Base-by-base conservation (phyloP, 352 stramenopile species). In the Pythium chondricola region DNA sequence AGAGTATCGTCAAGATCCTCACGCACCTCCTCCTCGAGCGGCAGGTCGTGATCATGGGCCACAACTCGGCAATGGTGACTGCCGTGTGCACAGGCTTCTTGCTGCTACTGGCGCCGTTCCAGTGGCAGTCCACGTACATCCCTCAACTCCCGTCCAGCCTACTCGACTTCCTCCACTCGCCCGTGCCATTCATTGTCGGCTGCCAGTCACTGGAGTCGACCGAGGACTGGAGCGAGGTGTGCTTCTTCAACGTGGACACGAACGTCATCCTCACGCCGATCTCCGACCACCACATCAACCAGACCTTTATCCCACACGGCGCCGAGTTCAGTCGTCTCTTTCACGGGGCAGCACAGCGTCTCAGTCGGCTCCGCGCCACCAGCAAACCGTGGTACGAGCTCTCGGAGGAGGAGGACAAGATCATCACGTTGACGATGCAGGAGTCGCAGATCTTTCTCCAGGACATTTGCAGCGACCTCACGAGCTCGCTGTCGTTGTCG, bases 51-150 rank as follows among this genome's bases (percentile, higher is more conserved):
- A 76, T 93, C 47, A 84, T 88, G 67, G 69, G 82, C 35, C 67
- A 83, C 18, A 84, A 58, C 41, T 74, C 78, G 0, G 65, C 82
- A 9, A 79, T 82, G 20, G 67, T 88, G 4, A 74, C 82, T 2
- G 82, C 78, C 2, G 61, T 87, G 0, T 91, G 76, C 36, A 85
- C 82, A 0, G 82, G 76, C 2, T 48, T 93, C 7, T 25, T 88
- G 42, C 60, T 90, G 18, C 45, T 93, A 7, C 54, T 93, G 5
- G 52, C 77, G 22, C 82, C 82, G n/a, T 93, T 87, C 48, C 79
- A 89, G 63, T 93, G 82, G 79, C 82, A 93, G 63, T 93, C 79
- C 16, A 93, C 82, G 11, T 93, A 90, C 35, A 93, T 93, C n/a
- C 82, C 79, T 4, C 41, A 91, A 48, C 42, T 93, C 9, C 82